A percentile compares a stretch with the other conserved stretches of the same genome.
phyloP scores from a whole-genome alignment of 495 filamentous ascomycete genomes.

The Terfezia claveryi region DNA sequence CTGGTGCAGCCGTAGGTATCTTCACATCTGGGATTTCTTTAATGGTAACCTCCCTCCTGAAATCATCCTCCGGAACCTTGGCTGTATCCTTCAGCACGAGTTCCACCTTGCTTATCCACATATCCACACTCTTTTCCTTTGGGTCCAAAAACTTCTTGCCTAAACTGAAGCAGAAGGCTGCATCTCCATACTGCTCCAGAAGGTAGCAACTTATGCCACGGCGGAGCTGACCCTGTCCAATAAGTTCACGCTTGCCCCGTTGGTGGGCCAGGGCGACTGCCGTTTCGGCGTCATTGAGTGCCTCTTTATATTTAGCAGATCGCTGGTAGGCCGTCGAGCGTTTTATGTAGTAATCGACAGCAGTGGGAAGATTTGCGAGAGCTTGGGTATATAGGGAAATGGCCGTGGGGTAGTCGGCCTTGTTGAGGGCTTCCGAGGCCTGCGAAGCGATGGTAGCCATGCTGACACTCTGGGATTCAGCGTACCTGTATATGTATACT shows the following conservation, averaged over 20 bases:
- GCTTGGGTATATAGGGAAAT: conserved; percentile 56
- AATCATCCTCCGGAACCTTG: conserved; percentile 28
- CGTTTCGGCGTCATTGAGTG: conserved; percentile 61
- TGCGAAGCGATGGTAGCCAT: neutral
- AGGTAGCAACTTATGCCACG: conserved; percentile 52
- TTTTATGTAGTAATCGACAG: conserved; percentile 67
- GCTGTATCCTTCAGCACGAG: conserved; percentile 31
- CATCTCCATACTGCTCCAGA: conserved; percentile 52
- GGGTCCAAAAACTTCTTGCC: conserved; percentile 30
- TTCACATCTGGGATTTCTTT: conserved; percentile 40
- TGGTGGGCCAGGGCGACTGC: conserved; percentile 46
- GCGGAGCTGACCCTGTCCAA: conserved; percentile 60
- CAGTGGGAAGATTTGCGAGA: conserved; percentile 38
- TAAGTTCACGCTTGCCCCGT: conserved; percentile 58
- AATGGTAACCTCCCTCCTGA: conserved; percentile 33
- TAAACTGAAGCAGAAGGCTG: conserved; percentile 46
- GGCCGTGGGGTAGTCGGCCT: conserved; percentile 40
- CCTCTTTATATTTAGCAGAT: conserved; percentile 24
- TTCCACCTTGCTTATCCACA: conserved; percentile 40
- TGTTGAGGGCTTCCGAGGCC: conserved; percentile 41
- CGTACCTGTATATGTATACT: no score
- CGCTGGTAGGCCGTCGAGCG: conserved; percentile 69
- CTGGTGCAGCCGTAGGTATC: conserved; percentile 21
- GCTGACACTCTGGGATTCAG: no score
- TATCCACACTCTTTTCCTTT: conserved; percentile 38